phyloP scores from a whole-genome alignment of 805 yeast species.

The Nakazawaea ambrosiae region DNA sequence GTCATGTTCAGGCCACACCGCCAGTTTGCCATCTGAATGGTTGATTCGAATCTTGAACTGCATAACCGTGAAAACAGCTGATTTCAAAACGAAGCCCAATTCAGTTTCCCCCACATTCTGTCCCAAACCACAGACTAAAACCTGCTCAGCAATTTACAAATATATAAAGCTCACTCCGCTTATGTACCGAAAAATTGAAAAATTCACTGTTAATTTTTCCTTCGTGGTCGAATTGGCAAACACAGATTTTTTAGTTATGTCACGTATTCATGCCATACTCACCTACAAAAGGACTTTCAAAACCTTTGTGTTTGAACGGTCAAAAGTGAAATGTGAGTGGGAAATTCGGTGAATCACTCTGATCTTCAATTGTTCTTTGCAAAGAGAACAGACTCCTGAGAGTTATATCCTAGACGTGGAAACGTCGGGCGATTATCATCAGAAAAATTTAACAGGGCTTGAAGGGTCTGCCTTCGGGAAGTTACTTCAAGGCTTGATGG shows the following conservation, averaged over 20 bases:
- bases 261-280: constrained; percentile 11
- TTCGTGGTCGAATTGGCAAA: constrained; percentile 1
- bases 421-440: constrained; percentile 52
- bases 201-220: not conserved
- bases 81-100: too few relatives aligned
- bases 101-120: too few relatives aligned
- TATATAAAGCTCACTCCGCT: too few relatives aligned
- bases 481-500: not conserved
- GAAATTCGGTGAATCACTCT: constrained; percentile 61
- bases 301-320: too few relatives aligned
- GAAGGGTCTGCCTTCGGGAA: too few relatives aligned
- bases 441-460: constrained; percentile 27
- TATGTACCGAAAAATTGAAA: too few relatives aligned
- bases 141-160: too few relatives aligned
- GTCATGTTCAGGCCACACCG: too few relatives aligned
- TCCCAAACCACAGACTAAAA: too few relatives aligned
- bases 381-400: constrained; percentile 39
- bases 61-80: too few relatives aligned
- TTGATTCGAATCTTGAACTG: too few relatives aligned
- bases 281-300: constrained; percentile 9
- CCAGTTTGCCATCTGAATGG: too few relatives aligned
- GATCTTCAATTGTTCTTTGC: constrained; percentile 21
- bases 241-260: constrained; percentile 4
- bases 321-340: constrained; percentile 32
- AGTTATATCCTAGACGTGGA: constrained; percentile 46